Percentiles rank a stretch among this genome's conserved stretches.
These are phyloP conservation scores for Leucosporidium scottii DNA, from an alignment of 768 basidiomycete genomes.

Conservation along the genomic window DNA sequence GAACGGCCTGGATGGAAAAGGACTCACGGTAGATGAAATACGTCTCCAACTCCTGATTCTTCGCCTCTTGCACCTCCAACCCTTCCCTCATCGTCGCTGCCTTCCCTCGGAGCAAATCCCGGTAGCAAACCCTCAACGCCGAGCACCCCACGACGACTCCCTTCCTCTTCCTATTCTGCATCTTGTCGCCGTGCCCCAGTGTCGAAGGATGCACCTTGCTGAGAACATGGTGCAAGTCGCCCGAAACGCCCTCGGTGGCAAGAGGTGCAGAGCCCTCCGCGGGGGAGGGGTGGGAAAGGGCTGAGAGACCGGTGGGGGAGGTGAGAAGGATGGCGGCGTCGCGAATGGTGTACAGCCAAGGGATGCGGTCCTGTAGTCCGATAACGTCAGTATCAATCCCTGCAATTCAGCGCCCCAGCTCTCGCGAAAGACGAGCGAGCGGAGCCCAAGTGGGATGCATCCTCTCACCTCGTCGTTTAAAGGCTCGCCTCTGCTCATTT, in stretches of 20 bases:
- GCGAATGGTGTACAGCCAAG: conserved; percentile 75
- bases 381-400: too few relatives aligned
- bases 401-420: too few relatives aligned
- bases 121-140: conserved; percentile 70
- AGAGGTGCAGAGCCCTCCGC: too few relatives aligned
- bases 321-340: conserved; percentile 47
- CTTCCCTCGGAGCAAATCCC: conserved; percentile 68
- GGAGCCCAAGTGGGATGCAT: neutral
- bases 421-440: too few relatives aligned
- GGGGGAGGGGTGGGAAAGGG: conserved; percentile 10
- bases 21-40: conserved; percentile 64
- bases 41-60: conserved; percentile 48
- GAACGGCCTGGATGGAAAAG: neutral
- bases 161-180: conserved; percentile 18
- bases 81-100: conserved; percentile 28
- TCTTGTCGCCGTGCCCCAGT: conserved; percentile 1
- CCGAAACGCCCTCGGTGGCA: neutral
- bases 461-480: conserved; percentile 56
- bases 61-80: conserved; percentile 7
- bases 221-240: conserved; percentile 12
- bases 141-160: conserved; percentile 84
- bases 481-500: conserved; percentile 72
- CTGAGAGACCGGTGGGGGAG: neutral
- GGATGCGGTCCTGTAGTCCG: conserved; percentile 56
- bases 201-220: conserved; percentile 14